Evolutionary conservation across 495 filamentous ascomycete genomes (phyloP).

Genomic region (Hyaloscypha hepaticicola): DNA sequence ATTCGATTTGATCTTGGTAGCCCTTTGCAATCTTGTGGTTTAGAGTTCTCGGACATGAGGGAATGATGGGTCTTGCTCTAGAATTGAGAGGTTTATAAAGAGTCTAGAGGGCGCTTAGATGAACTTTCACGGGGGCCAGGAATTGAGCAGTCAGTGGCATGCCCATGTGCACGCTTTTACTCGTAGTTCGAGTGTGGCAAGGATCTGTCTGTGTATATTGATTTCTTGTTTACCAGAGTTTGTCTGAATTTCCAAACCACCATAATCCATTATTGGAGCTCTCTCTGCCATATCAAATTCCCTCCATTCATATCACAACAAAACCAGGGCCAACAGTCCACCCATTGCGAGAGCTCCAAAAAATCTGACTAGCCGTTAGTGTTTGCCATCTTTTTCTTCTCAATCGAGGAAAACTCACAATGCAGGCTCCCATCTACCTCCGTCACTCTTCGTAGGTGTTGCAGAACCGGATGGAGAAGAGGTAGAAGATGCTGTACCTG

Average conservation of each 20-base stretch:
- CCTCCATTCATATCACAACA: background rate
- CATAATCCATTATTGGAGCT: background rate
- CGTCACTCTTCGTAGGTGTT: background rate
- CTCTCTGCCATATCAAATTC: background rate
- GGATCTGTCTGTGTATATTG: too few species aligned
- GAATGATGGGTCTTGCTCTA: too few species aligned
- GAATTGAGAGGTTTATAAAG: too few species aligned
- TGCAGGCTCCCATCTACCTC: background rate
- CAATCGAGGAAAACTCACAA: background rate
- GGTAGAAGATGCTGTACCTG: background rate
- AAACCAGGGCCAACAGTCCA: background rate
- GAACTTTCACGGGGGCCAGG: too few species aligned
- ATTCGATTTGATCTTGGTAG: background rate
- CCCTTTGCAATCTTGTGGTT: background rate
- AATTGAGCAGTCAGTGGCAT: too few species aligned
- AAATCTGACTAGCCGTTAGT: background rate
- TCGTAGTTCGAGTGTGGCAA: too few species aligned
- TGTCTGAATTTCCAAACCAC: too few species aligned
- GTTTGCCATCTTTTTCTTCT: background rate
- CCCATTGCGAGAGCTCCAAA: background rate
- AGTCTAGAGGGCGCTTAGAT: too few species aligned
- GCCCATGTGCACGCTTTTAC: too few species aligned
- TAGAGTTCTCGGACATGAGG: too few species aligned
- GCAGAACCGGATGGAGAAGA: background rate
- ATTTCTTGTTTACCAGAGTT: too few species aligned